Percentiles rank a stretch among this genome's conserved stretches.
These are phyloP conservation scores for Boletus sp. DNA, from an alignment of 768 basidiomycete species.

Conservation along the genomic window DNA sequence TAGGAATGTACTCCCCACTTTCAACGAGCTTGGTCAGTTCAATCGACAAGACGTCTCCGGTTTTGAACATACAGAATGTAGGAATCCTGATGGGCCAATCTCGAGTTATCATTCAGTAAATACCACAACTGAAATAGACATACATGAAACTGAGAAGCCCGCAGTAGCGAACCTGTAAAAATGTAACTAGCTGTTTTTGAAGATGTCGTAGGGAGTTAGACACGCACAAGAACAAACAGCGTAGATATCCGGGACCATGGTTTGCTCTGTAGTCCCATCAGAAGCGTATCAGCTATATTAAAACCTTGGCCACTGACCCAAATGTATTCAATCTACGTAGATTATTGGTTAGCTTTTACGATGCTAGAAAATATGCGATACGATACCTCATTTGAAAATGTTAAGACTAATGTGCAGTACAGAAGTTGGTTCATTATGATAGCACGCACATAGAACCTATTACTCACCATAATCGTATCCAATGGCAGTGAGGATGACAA, in stretches of 20 bases:
- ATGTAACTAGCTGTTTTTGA: too few species aligned
- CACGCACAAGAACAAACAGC: neutral
- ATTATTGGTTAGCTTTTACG: neutral
- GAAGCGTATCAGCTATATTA: too few species aligned
- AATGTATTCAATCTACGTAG: neutral
- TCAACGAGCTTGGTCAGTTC: too few species aligned
- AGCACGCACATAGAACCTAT: neutral
- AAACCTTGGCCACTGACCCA: neutral
- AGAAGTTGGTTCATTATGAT: neutral
- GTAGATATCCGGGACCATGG: neutral
- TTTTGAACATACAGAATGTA: neutral
- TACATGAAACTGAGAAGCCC: neutral
- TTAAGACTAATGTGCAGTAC: neutral
- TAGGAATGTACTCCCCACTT: too few species aligned
- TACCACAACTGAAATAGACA: neutral
- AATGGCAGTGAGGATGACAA: neutral
- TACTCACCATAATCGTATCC: neutral
- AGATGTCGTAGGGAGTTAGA: too few species aligned
- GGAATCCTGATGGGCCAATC: neutral
- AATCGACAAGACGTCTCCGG: neutral
- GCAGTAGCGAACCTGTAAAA: neutral
- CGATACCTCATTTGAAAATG: neutral
- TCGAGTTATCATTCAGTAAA: neutral
- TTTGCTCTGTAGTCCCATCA: neutral
- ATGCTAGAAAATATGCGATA: too few species aligned